Evolutionary conservation across 2,329 filamentous ascomycete species (phyloP), one percentile per base, ranked within the genome.

Genomic region (Parastagonospora nodorum): DNA sequence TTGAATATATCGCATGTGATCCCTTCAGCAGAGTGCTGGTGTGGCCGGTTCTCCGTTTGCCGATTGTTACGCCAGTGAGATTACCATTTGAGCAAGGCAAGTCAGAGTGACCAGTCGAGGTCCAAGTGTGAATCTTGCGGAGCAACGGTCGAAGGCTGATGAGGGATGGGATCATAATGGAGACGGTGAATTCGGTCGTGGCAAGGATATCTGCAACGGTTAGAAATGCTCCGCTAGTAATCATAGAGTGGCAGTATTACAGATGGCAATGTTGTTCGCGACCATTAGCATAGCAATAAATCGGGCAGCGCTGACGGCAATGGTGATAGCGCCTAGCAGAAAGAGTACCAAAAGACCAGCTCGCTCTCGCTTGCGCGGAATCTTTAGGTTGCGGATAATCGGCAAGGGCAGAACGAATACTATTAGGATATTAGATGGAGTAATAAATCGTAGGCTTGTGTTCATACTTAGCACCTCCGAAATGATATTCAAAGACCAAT

Each of bases 401-500:
- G 35, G 41, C 2, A 50, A 50, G 7, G 47, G 47, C 38, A 50
- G 29, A 12, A 45, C 11, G 29, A 50, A 28, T 39, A 50, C 47
- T 50, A 42, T 8, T 5, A n/a, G 5, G 29, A 5, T 6, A 39
- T 30, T 31, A 39, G 30, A 27, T 28, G 36, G 16, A 38, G 37
- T 12, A 5, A 9, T n/a, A 19, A 5, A 2, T 3, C 15, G 14
- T 15, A 14, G 15, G 10, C 29, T n/a, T 16, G 2, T 3, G 27
- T 8, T 28, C 53, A 38, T 42, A 55, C 53, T 46, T 12, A 49
- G 40, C 7, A 46, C 39, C 14, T 55, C 53, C 4, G 48, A 51
- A 11, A 43, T 33, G n/a, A 55, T 16, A 40, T 55, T 51, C 7
- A 55, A 27, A 14, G 53, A 33, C 53, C 53, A 55, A 19, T 55